Conservation (phyloP, 208 protist species). For the Crithidia acanthocephali region DNA sequence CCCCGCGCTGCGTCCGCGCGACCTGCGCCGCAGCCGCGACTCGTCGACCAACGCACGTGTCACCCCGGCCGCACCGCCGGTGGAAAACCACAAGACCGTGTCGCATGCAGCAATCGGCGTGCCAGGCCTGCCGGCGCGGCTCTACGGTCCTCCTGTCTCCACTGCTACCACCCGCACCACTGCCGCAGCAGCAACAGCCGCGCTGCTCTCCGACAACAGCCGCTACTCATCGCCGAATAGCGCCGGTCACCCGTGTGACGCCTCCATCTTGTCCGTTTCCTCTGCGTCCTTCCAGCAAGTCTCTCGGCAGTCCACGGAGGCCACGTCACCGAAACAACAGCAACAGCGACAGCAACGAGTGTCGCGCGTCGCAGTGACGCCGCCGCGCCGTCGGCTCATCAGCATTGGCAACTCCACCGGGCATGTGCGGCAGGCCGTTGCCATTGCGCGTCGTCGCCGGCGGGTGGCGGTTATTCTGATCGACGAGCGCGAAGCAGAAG, state of each 20-base stretch:
- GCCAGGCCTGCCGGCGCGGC: background rate
- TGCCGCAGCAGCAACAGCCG: background rate
- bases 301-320: slow-evolving; percentile 13
- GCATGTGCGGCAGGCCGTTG: slow-evolving; percentile 28
- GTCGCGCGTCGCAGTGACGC: background rate
- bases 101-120: background rate
- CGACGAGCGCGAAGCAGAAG: slow-evolving; percentile 23
- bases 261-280: slow-evolving; percentile 12
- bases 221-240: slow-evolving; percentile 4
- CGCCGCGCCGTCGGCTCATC: slow-evolving; percentile 22
- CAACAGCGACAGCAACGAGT: slow-evolving; percentile 6
- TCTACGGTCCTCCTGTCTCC: background rate
- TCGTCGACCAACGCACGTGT: background rate
- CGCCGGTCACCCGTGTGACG: background rate
- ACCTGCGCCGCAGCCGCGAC: slow-evolving; percentile 1
- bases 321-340: background rate
- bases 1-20: slow-evolving; percentile 6
- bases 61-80: background rate
- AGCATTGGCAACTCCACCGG: slow-evolving; percentile 22
- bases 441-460: slow-evolving; percentile 22
- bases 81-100: background rate
- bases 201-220: background rate
- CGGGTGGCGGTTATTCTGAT: slow-evolving; percentile 32
- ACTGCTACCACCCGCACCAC: background rate
- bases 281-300: background rate